Conservation (phyloP, 202 grass and related monocot species). For the Setaria italica region DNA sequence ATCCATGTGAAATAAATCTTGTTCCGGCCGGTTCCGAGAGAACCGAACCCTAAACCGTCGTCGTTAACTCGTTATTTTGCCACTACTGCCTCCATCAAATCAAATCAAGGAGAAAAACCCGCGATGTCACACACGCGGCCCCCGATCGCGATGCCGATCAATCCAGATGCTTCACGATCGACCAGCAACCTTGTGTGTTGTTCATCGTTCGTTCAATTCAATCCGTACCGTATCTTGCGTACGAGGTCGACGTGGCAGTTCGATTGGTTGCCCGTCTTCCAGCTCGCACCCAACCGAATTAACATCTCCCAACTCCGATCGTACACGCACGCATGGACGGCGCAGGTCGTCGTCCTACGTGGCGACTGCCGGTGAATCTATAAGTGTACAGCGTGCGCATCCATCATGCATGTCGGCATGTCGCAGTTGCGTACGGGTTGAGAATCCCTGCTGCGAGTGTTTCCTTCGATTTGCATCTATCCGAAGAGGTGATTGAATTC, state of each 20-base stretch:
- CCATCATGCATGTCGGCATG: background rate
- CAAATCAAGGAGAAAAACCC: no score
- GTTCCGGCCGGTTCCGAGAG: no score
- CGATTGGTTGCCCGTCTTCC: background rate
- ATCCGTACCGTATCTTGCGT: background rate
- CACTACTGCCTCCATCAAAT: no score
- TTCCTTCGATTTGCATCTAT: background rate
- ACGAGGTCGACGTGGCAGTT: conserved; percentile 1
- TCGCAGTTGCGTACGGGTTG: background rate
- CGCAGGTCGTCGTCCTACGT: background rate
- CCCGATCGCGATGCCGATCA: background rate
- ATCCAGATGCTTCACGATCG: background rate
- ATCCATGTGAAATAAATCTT: no score
- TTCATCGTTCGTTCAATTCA: background rate
- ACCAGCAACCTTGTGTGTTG: background rate
- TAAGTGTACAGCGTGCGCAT: no score
- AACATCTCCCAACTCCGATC: background rate
- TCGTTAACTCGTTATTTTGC: no score
- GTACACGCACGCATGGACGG: background rate
- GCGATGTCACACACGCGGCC: background rate
- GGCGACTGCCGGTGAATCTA: no score
- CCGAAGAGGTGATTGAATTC: background rate
- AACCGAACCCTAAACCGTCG: no score
- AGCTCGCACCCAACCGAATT: background rate
- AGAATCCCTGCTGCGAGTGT: background rate